Base-by-base conservation (phyloP, 139 green algal genomes). In the Chlamydomonas asymmetrica region DNA sequence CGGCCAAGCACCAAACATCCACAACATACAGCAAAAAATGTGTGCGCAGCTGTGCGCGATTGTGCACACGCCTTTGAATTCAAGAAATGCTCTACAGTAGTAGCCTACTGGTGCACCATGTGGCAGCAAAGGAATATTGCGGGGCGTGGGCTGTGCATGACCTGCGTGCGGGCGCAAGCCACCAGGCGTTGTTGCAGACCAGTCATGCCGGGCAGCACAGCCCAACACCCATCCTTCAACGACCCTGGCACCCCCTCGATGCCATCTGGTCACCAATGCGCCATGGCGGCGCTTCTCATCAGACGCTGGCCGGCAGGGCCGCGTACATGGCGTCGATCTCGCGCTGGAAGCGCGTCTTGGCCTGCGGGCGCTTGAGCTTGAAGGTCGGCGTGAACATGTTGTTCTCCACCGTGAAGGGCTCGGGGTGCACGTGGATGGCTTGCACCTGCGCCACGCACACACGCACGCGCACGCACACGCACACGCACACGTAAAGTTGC, bases 361-460 rank as follows among this genome's bases (percentile, higher is more conserved):
- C 84, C 61, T 86, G 74, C 23, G 80, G 70, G 32, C 86, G 78
- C 77, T 93, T 94, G 40, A 92, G 81, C 82, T 98, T 98, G 81
- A 98, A 96, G 22, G 94, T 98, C 43, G 96, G 96, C 18, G 89
- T 93, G 22, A 93, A 88, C 63, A 94, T 66, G 40, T 80, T 86
- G 74, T 98, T 98, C 64, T 99, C 96, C 20, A 98, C 90, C 1
- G 74, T 88, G 80, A 98, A 98, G 0, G 79, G 78, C 81, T 98
- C 95, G 1, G 85, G 80, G 48, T 85, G 39, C 34, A 99, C 75
- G 41, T 90, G 79, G 56, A 97, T 72, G 18, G 91, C 85, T 2
- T 87, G 81, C 20, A 95, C 88, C 84, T 93, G 88, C 45, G 27
- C 29, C n/a, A n/a, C n/a, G n/a, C n/a, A n/a, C n/a, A n/a, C n/a